phyloP scores from a whole-genome alignment of 1,284 basidiomycete genomes.

The Athelia psychrophila region DNA sequence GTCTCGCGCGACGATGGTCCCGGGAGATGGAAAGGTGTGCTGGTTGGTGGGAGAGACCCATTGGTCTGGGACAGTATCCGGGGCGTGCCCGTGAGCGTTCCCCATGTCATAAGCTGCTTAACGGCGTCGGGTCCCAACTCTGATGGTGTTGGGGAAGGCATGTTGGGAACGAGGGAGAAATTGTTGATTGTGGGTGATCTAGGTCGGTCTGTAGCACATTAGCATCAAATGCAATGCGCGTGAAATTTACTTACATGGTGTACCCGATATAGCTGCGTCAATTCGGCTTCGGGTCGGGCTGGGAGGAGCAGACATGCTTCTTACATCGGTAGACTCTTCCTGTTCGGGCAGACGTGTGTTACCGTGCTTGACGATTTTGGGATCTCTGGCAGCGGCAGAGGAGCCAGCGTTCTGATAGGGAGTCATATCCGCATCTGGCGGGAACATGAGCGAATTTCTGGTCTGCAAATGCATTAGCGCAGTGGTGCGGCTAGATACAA shows the following conservation, averaged over 20 bases:
- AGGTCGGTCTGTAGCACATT: slow-evolving; percentile 48
- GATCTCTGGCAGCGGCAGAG: slow-evolving; percentile 35
- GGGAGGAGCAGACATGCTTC: slow-evolving; percentile 60
- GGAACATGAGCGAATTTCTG: slow-evolving; percentile 90
- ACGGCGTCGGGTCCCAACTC: slow-evolving; percentile 73
- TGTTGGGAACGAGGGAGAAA: slow-evolving; percentile 74
- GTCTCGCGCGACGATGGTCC: slow-evolving; percentile 72
- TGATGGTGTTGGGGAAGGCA: slow-evolving; percentile 85
- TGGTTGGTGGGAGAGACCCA: slow-evolving; percentile 44
- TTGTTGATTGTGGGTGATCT: slow-evolving; percentile 52
- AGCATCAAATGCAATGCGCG: slow-evolving; percentile 5
- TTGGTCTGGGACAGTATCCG: slow-evolving; percentile 73
- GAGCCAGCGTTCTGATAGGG: slow-evolving; percentile 52
- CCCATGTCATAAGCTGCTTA: slow-evolving; percentile 93
- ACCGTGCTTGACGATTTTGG: slow-evolving; percentile 69
- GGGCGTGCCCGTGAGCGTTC: slow-evolving; percentile 84
- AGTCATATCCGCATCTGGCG: slow-evolving; percentile 85
- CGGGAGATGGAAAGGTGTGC: slow-evolving; percentile 70
- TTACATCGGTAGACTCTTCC: slow-evolving; percentile 42
- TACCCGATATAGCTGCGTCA: slow-evolving; percentile 85
- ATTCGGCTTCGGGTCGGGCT: slow-evolving; percentile 88
- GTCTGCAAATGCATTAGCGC: slow-evolving; percentile 43
- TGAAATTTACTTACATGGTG: slow-evolving; percentile 52
- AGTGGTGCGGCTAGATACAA: slow-evolving; percentile 2
- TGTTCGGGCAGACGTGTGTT: slow-evolving; percentile 81